phyloP scores from a whole-genome alignment of 2,329 filamentous ascomycete species.

The Ceratocystis variospora region DNA sequence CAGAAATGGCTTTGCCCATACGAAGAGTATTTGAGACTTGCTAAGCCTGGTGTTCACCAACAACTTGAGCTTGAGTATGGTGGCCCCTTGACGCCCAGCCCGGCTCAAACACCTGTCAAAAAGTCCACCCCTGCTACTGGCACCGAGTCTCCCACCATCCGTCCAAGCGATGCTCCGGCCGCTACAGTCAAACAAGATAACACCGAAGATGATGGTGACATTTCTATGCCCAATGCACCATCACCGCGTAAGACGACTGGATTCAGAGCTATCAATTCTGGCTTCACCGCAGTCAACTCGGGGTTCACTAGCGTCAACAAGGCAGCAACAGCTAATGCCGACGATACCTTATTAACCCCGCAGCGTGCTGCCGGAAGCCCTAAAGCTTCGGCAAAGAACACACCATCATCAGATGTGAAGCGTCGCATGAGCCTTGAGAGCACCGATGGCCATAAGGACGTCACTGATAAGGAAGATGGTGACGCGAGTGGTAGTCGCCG shows the following conservation, averaged over 20 bases:
- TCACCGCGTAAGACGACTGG: constrained; percentile 34
- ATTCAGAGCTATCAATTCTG: constrained; percentile 47
- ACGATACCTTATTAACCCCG: constrained; percentile 16
- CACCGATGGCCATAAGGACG: constrained; percentile 36
- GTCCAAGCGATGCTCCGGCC: constrained; percentile 41
- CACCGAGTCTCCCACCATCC: constrained; percentile 52
- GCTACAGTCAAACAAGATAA: constrained; percentile 33
- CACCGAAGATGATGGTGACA: constrained; percentile 36
- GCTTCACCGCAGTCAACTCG: constrained; percentile 62
- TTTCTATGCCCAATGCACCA: constrained; percentile 35
- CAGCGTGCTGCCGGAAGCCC: constrained; percentile 47
- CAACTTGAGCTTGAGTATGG: constrained; percentile 88
- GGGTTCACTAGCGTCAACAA: constrained; percentile 54
- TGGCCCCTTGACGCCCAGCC: constrained; percentile 71
- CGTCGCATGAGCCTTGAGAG: constrained; percentile 55
- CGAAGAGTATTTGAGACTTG: constrained; percentile 80
- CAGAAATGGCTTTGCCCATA: constrained; percentile 95
- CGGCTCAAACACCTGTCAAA: constrained; percentile 56
- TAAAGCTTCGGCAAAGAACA: constrained; percentile 47
- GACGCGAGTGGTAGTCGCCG: constrained; percentile 56
- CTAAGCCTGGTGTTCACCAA: constrained; percentile 92
- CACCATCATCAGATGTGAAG: constrained; percentile 53
- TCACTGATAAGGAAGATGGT: constrained; percentile 40
- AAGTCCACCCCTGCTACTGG: constrained; percentile 41
- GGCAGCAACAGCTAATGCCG: not conserved